Evolutionary conservation across 2,329 filamentous ascomycete genomes (phyloP), one percentile per base, ranked within the genome.

Genomic region (Elsinoe batatas): DNA sequence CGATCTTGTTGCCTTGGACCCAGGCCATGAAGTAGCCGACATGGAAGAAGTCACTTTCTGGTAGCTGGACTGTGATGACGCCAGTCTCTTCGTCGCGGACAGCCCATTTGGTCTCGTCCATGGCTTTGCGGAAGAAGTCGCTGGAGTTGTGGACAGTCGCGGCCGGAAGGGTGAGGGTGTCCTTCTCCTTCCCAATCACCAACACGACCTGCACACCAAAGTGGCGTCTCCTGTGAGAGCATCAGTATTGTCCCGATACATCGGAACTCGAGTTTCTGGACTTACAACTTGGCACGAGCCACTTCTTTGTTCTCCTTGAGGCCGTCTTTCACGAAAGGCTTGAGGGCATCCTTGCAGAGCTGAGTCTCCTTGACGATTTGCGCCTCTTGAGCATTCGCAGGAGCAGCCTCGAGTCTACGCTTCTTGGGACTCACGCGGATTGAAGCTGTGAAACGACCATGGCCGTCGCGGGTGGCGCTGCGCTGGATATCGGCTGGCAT

Each of bases 11-110:
- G 15, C 47, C 47, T n/a, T 51, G 47, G n/a, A 35, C 33, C 47
- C 47, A 51, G 18, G 12, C 18, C 26, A 51, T 51, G 47, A 51
- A 51, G 33, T 37, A 51, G 26, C 47, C 30, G 17, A 51, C 47
- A 5, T 32, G n/a, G 47, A 51, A 51, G 15, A 18, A 35, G 47
- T 51, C 47, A 33, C 35, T 38, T 8, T 51, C 47, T 3, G 47
- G 47, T 3, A 51, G 47, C 13, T 38, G 26, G 30, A 51, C 13
- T 13, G 32, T 35, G 33, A 51, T 13, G 13, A 35, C 1, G 2
- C 47, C 47, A 18, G 32, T 51, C 18, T 51, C 33, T n/a, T 37
- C 47, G 18, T 44, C 20, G 7, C 33, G 47, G 4, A 13, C 8
- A 15, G 47, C 47, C 47, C 47, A 51, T 15, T n/a, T 18, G 3